These are phyloP conservation scores for Xanthoconium separans DNA, from an alignment of 1,284 basidiomycete genomes.

Conservation along the genomic window DNA sequence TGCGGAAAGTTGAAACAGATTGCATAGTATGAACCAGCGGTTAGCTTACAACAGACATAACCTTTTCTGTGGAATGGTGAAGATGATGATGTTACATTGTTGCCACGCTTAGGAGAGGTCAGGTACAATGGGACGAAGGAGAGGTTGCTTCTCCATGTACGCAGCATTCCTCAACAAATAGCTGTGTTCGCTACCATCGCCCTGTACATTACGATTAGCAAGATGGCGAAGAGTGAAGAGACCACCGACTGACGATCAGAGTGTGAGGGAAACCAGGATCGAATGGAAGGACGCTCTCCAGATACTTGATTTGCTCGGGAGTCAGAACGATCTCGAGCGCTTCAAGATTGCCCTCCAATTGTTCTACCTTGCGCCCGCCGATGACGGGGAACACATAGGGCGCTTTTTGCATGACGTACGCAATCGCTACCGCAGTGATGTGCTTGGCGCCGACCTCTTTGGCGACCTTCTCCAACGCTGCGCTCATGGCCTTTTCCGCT, in stretches of 20 bases:
- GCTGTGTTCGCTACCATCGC: background rate
- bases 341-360: slow-evolving; percentile 47
- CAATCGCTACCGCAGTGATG: slow-evolving; percentile 39
- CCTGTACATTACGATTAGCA: background rate
- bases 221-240: background rate
- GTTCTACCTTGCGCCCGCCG: slow-evolving; percentile 52
- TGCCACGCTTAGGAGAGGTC: slow-evolving; percentile 9
- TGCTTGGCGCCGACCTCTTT: slow-evolving; percentile 24
- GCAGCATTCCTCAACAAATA: background rate
- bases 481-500: slow-evolving; percentile 19
- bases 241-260: slow-evolving; percentile 33
- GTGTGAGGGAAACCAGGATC: slow-evolving; percentile 43
- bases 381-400: slow-evolving; percentile 50
- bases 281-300: slow-evolving; percentile 43
- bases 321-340: slow-evolving; percentile 45
- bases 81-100: too few relatives aligned
- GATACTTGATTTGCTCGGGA: slow-evolving; percentile 41
- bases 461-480: slow-evolving; percentile 19
- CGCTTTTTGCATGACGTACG: slow-evolving; percentile 49
- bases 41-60: background rate
- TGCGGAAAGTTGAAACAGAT: too few relatives aligned
- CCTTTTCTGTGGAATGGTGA: background rate
- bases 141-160: slow-evolving; percentile 5
- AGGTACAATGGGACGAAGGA: background rate
- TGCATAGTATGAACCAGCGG: too few relatives aligned